Conservation (phyloP, 495 filamentous ascomycete species). For the Sordaria brevicollis region DNA sequence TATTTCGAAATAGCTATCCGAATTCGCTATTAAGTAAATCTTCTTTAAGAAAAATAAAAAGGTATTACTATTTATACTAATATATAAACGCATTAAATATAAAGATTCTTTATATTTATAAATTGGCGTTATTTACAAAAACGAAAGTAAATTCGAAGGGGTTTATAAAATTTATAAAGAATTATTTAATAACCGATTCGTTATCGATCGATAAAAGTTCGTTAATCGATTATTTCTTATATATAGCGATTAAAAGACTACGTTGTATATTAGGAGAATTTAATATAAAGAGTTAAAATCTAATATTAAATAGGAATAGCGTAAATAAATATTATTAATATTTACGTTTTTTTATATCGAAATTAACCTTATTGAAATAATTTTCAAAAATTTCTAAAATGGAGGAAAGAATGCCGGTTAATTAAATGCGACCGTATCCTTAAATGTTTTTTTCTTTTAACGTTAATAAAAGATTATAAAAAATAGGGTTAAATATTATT, state of each 20-base stretch:
- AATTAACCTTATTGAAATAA: neutral
- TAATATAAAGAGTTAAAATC: neutral
- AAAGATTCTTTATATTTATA: neutral
- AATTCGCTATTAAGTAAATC: neutral
- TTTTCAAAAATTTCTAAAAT: too few relatives aligned
- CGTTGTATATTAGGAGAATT: too few relatives aligned
- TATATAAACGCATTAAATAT: neutral
- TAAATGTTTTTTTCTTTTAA: too few relatives aligned
- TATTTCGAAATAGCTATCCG: neutral
- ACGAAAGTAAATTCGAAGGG: neutral
- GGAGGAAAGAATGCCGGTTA: too few relatives aligned
- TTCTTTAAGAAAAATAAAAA: neutral
- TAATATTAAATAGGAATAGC: neutral
- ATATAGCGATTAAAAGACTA: too few relatives aligned
- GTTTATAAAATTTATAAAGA: neutral
- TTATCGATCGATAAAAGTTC: too few relatives aligned
- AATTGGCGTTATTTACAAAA: neutral
- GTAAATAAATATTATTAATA: neutral
- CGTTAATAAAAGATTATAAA: too few relatives aligned
- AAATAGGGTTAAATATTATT: too few relatives aligned
- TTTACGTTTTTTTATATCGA: neutral
- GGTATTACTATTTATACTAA: neutral
- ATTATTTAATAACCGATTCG: neutral
- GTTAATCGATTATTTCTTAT: too few relatives aligned
- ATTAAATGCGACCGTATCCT: too few relatives aligned